Evolutionary conservation across 345 rosid species (phyloP).

Genomic region (Trapa bicornis): DNA sequence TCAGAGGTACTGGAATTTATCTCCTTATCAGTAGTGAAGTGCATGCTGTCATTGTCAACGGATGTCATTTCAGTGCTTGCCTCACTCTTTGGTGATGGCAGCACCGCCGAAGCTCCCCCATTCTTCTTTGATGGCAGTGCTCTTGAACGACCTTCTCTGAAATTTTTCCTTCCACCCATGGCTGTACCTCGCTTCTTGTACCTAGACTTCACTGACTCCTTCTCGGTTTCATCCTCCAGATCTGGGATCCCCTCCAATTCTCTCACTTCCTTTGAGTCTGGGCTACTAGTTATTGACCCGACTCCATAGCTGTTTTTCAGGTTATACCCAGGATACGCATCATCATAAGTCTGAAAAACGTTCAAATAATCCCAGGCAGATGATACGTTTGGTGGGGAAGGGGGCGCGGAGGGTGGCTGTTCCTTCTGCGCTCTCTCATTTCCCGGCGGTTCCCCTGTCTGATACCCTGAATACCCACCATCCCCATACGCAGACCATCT

Average conservation of each 20-base stretch:
- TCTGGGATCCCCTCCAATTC: constrained; percentile 95
- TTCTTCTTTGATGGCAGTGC: constrained; percentile 31
- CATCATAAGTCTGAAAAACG: constrained; percentile 48
- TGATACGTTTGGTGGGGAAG: constrained; percentile 66
- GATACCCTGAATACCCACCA: constrained; percentile 46
- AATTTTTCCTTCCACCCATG: constrained; percentile 22
- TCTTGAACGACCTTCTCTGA: constrained; percentile 60
- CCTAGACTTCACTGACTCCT: constrained; percentile 35
- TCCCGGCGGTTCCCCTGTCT: constrained; percentile 22
- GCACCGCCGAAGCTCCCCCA: constrained; percentile 18
- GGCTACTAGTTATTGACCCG: constrained; percentile 59
- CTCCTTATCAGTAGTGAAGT: constrained; percentile 19
- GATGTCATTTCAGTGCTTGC: constrained; percentile 6
- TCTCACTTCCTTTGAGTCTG: constrained; percentile 80
- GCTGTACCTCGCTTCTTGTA: constrained; percentile 22
- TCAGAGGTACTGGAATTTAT: constrained; percentile 33
- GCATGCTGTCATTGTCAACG: constrained; percentile 15
- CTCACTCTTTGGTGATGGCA: constrained; percentile 19
- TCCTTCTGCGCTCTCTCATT: constrained; percentile 18
- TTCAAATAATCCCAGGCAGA: constrained; percentile 78
- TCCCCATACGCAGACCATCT: constrained; percentile 21
- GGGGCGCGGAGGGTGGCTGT: constrained; percentile 45
- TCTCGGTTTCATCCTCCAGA: constrained; percentile 86
- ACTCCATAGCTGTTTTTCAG: constrained; percentile 20
- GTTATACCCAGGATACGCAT: constrained; percentile 22